These are phyloP conservation scores for Mycena vulgaris DNA, from an alignment of 768 basidiomycete genomes.

Conservation along the genomic window DNA sequence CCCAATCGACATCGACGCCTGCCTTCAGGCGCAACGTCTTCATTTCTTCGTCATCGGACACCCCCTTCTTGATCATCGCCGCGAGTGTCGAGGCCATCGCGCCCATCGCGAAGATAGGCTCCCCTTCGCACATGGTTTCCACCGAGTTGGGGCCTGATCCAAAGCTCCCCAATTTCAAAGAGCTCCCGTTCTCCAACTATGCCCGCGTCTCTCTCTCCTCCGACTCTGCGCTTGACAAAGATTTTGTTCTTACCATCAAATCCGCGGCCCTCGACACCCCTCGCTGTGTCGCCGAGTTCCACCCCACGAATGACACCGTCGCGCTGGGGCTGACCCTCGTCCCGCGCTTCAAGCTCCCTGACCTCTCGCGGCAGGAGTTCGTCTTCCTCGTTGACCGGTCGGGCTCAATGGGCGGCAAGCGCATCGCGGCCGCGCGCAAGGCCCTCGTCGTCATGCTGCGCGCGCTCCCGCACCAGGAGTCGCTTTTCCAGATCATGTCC, in stretches of 20 bases:
- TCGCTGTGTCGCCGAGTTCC: slow-evolving; percentile 57
- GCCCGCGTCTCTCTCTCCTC: slow-evolving; percentile 23
- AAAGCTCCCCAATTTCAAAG: slow-evolving; percentile 26
- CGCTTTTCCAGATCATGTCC: slow-evolving; percentile 60
- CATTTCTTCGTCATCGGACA: slow-evolving; percentile 5
- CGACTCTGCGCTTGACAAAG: slow-evolving; percentile 45
- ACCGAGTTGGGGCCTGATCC: slow-evolving; percentile 38
- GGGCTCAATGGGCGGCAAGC: slow-evolving; percentile 52
- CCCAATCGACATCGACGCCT: background rate
- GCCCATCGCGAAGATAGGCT: slow-evolving; percentile 34
- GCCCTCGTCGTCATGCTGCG: slow-evolving; percentile 57
- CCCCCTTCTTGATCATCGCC: slow-evolving; percentile 23
- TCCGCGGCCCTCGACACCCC: slow-evolving; percentile 58
- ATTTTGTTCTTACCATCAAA: slow-evolving; percentile 59
- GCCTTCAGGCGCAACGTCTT: background rate
- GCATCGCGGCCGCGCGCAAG: slow-evolving; percentile 54
- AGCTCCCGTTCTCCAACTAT: slow-evolving; percentile 34
- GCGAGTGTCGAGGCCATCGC: slow-evolving; percentile 30
- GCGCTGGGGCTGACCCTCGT: slow-evolving; percentile 60
- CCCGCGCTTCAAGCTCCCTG: slow-evolving; percentile 56
- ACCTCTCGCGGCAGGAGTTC: slow-evolving; percentile 57
- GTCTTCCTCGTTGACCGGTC: slow-evolving; percentile 65
- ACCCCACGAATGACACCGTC: slow-evolving; percentile 39
- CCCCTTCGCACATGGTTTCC: slow-evolving; percentile 34
- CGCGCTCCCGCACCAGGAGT: slow-evolving; percentile 51